Base-by-base conservation (phyloP, 352 stramenopile genomes). In the Phytophthora lateralis region DNA sequence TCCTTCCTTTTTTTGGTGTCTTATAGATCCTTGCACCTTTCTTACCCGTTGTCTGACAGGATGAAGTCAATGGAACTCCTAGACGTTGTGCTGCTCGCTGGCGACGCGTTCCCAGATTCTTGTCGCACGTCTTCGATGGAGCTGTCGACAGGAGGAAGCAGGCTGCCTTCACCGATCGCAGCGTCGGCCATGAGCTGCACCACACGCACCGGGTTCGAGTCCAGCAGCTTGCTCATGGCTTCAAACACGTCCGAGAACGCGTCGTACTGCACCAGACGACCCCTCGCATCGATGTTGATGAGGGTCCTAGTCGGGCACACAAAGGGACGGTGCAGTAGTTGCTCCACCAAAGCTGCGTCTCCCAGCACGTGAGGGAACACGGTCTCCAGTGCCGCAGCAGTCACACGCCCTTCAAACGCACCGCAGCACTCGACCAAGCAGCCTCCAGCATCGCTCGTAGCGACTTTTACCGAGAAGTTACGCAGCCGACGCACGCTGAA, bases 211-310 rank as follows among this genome's bases (percentile, higher is more conserved):
- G 48, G 35, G 17, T 73, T 60, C 3, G 46, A 58, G 29, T 55
- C 55, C 29, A 81, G 35, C 8, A 76, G 27, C 11, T 46, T 27
- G 6, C 27, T 63, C 32, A 88, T 54, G 6, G 57, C 75, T 10
- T 62, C n/a, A 37, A 83, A 71, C 12, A 82, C 71, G 49, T 82
- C 66, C 6, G 72, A 64, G 24, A 66, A 54, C 1, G 61, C 66
- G 34, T 82, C 64, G 43, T 77, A 76, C 18, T 71, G 60, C 0
- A 75, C 45, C n/a, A 84, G 26, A 2, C 49, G 37, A 0, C 59
- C 69, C 5, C 17, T 34, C 0, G 21, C 20, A 34, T 82, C 69
- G 17, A 84, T 47, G 47, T 62, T 68, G 29, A 82, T 59, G 35
- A 75, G 56, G 12, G 67, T 75, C 30, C 63, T 43, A 24, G 74